These are phyloP conservation scores for Suillus lakei DNA, from an alignment of 768 basidiomycete genomes.

Conservation along the genomic window DNA sequence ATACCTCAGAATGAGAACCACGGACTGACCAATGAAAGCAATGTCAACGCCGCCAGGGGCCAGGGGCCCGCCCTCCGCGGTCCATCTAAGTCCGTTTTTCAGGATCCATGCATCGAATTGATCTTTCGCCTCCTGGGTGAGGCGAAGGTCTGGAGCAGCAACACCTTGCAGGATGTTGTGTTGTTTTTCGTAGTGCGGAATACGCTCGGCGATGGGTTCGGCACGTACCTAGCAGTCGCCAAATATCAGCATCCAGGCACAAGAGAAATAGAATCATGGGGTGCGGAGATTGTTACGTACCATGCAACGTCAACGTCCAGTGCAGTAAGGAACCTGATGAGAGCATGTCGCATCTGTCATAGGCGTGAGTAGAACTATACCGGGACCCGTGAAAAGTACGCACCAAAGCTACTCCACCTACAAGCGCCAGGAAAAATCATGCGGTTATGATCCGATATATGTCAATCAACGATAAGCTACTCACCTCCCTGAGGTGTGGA, in stretches of 20 bases:
- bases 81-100: conserved; percentile 90
- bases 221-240: conserved; percentile 67
- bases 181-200: conserved; percentile 96
- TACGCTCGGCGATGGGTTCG: conserved; percentile 85
- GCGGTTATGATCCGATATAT: conserved; percentile 29
- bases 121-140: conserved; percentile 79
- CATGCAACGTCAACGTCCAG: conserved; percentile 85
- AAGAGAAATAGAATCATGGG: not conserved
- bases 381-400: conserved; percentile 37
- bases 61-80: conserved; percentile 81
- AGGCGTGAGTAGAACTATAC: conserved; percentile 17
- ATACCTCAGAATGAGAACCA: conserved; percentile 5
- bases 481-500: conserved; percentile 93
- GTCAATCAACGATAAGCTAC: conserved; percentile 24
- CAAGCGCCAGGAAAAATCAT: conserved; percentile 23
- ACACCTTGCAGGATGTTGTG: conserved; percentile 95
- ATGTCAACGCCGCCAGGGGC: conserved; percentile 85
- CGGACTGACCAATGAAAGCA: conserved; percentile 76
- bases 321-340: conserved; percentile 82
- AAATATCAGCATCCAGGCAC: conserved; percentile 11
- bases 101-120: conserved; percentile 87
- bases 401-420: conserved; percentile 92
- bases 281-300: conserved; percentile 49
- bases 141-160: conserved; percentile 74
- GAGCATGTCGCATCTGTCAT: conserved; percentile 86